These are phyloP conservation scores for Lactarius indigo DNA, from an alignment of 768 basidiomycete species.

Conservation along the genomic window DNA sequence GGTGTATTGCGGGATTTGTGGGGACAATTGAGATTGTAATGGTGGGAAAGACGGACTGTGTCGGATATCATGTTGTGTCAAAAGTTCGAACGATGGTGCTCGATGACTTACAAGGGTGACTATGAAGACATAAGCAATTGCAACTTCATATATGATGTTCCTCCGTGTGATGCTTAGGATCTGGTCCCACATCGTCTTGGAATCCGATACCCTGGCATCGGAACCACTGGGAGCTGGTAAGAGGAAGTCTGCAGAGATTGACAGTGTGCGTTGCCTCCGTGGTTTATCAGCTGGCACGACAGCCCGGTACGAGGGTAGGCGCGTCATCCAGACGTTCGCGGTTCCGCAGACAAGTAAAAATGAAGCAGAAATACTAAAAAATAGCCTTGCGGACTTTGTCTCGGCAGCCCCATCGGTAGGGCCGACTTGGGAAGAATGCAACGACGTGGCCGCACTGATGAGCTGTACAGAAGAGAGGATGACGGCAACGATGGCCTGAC, in stretches of 20 bases:
- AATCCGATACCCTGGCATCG: conserved; percentile 31
- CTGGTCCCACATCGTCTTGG: conserved; percentile 34
- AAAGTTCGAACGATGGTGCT: background rate
- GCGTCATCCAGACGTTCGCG: conserved; percentile 56
- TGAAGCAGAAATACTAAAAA: conserved; percentile 66
- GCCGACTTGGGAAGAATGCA: conserved; percentile 34
- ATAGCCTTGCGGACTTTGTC: conserved; percentile 65
- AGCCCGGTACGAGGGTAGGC: conserved; percentile 55
- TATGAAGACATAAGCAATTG: conserved; percentile 71
- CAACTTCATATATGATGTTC: conserved; percentile 67
- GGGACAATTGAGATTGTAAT: conserved; percentile 76
- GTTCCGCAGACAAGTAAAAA: conserved; percentile 56
- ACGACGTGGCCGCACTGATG: conserved; percentile 54
- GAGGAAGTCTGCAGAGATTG: conserved; percentile 35
- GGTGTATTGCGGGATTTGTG: conserved; percentile 61
- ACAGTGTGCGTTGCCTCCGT: conserved; percentile 25
- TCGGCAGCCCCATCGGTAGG: conserved; percentile 48
- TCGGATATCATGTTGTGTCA: conserved; percentile 14
- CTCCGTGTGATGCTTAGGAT: conserved; percentile 54
- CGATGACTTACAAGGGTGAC: conserved; percentile 66
- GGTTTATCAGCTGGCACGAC: conserved; percentile 46
- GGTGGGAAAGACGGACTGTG: conserved; percentile 81
- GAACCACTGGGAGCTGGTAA: conserved; percentile 36
- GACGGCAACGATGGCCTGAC: conserved; percentile 83
- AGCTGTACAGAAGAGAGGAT: conserved; percentile 77